Conservation (phyloP, 1,139 yeast species). For the Saccharomyces hybrid region DNA sequence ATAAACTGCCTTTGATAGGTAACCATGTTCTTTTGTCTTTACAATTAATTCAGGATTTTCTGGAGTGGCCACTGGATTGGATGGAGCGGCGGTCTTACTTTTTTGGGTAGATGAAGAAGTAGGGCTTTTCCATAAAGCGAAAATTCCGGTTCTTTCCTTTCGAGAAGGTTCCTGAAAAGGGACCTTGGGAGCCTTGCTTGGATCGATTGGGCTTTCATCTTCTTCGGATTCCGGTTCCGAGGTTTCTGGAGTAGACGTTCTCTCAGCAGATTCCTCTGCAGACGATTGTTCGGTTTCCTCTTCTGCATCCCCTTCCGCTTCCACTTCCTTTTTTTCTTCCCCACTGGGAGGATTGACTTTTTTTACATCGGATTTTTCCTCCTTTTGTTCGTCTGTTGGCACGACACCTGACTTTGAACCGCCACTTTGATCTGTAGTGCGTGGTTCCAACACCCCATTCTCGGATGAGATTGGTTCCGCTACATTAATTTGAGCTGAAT, state of each 20-base stretch:
- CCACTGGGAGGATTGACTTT: neutral
- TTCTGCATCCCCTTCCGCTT: neutral
- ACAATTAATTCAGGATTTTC: constrained; percentile 28
- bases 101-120: constrained; percentile 3
- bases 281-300: neutral
- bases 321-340: neutral
- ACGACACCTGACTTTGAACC: constrained; percentile 6
- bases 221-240: constrained; percentile 5
- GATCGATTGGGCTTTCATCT: constrained; percentile 13
- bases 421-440: neutral
- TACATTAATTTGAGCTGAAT: neutral
- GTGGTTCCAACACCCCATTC: neutral
- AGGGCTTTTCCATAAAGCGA: neutral
- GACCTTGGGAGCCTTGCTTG: constrained; percentile 19
- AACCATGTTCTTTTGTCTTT: constrained; percentile 21
- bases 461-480: neutral
- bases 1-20: constrained; percentile 27
- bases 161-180: constrained; percentile 8
- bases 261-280: neutral
- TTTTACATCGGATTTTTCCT: neutral
- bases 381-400: constrained; percentile 2
- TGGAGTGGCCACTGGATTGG: constrained; percentile 25
- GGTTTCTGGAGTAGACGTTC: constrained; percentile 1
- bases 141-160: constrained; percentile 3
- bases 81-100: constrained; percentile 3